Evolutionary conservation across 768 basidiomycete species (phyloP), one percentile per base, ranked within the genome.

Genomic region (Auriscalpium vulgare): DNA sequence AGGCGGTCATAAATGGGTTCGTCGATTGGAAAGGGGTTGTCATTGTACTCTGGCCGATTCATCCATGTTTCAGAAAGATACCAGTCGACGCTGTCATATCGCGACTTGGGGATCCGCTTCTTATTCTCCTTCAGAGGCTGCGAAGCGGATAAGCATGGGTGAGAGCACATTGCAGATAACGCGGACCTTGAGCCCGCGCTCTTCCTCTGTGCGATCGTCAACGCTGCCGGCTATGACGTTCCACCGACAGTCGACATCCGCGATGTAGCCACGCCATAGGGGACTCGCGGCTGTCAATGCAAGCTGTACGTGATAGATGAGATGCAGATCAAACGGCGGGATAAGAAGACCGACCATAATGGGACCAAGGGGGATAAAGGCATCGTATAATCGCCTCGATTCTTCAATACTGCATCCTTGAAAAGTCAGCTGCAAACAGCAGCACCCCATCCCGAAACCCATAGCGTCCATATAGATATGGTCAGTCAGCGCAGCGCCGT

Each of bases 401-500:
- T 99, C 94, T 36, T 81, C 78, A 29, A 99, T 84, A 72, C 92
- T 93, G 71, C 92, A 97, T 3, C 94, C 88, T 71, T 99, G 97
- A 74, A 98, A 97, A 13, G 97, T 99, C 58, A 98, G 78, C 66
- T 99, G 97, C 51, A 99, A 77, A 70, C 97, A 98, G 65, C 92
- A 95, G 63, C 95, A 98, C 7, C 97, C 97, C 97, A 98, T 99
- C 48, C 97, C 97, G 69, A 99, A 99, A 34, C 95, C 95, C 97
- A 98, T 98, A 9, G 97, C 95, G 69, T 99, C 97, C 76, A 98
- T 81, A 68, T 98, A 98, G 60, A 99, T 91, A 69, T 98, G 95
- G 68, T 95, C 85, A 36, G 77, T 75, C 37, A 91, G 77, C 14
- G 95, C 94, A 5, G 94, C 92, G 2, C 95, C 94, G 59, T 84